Base-by-base conservation (phyloP, 768 basidiomycete genomes). In the Cystobasidium tubakii region DNA sequence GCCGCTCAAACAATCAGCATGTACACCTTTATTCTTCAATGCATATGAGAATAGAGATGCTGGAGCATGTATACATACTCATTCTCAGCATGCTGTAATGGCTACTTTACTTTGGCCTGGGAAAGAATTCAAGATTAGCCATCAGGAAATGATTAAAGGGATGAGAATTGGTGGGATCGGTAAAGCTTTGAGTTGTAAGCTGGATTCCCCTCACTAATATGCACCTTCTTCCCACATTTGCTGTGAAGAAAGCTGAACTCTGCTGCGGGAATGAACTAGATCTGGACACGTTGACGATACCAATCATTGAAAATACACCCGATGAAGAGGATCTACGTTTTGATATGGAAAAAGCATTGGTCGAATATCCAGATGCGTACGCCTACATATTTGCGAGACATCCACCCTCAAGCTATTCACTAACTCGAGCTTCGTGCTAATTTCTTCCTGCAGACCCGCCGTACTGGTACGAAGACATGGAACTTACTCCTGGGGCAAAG, bases 141-240 rank as follows among this genome's bases (percentile, higher is more conserved):
- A 93, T 81, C 90, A 91, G 81, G 91, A 93, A 87, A 93, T 93
- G 92, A 94, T 93, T 80, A 94, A 94, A 80, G 92, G 91, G 27
- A 86, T 94, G 54, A 85, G 90, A 12, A 79, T 87, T 19, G 89
- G 86, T 4, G 91, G 92, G 13, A 87, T 84, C n/a, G 90, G 89
- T 0, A 81, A 82, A n/a, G 85, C 90, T 0, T 79, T 92, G 75
- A 88, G 89, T 0, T 93, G 69, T 71, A 25, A 55, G 69, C 29
- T 55, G 7, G 29, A 21, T 6, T 65, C 25, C 34, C 39, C 10
- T 19, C 15, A 31, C 62, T n/a, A n/a, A n/a, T n/a, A n/a, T n/a
- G n/a, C n/a, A 9, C 62, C 36, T 63, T 36, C 62, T 63, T 27
- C 19, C 9, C 15, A 27, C 42, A 15, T 25, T n/a, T n/a, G n/a